These are phyloP conservation scores for Fonsecaea erecta DNA, from an alignment of 2,329 filamentous ascomycete genomes.

Conservation along the genomic window DNA sequence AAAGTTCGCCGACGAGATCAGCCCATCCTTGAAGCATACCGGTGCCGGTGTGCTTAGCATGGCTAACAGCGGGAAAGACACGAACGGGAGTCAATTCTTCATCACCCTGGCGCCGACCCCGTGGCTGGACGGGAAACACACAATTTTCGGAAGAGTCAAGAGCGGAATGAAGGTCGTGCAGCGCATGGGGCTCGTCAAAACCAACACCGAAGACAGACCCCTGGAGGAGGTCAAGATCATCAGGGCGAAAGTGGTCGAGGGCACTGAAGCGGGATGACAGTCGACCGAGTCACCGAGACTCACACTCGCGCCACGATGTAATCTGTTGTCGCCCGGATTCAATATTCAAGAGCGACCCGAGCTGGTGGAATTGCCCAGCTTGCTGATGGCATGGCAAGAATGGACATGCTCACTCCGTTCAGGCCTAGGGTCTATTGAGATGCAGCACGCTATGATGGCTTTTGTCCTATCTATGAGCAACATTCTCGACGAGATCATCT, in stretches of 20 bases:
- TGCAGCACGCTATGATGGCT: background rate
- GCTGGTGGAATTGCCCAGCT: background rate
- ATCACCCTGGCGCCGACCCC: slow-evolving; percentile 92
- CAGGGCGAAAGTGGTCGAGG: slow-evolving; percentile 70
- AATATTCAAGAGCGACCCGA: background rate
- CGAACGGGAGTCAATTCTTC: slow-evolving; percentile 96
- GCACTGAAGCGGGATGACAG: slow-evolving; percentile 15
- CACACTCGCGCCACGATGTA: background rate
- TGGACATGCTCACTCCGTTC: background rate
- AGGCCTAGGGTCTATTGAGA: background rate
- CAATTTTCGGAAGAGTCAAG: slow-evolving; percentile 91
- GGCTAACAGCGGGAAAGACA: slow-evolving; percentile 92
- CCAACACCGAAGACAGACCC: slow-evolving; percentile 78
- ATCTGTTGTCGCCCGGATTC: background rate
- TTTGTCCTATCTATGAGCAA: background rate
- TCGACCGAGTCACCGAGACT: background rate
- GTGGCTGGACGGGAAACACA: slow-evolving; percentile 96
- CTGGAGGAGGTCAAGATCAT: slow-evolving; percentile 81
- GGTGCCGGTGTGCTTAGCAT: slow-evolving; percentile 93
- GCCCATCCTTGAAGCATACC: slow-evolving; percentile 78
- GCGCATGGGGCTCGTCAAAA: slow-evolving; percentile 86
- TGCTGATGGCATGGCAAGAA: background rate
- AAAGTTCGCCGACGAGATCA: slow-evolving; percentile 92
- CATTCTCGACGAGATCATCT: background rate
- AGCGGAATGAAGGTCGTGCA: slow-evolving; percentile 80